A percentile compares a stretch with the other conserved stretches of the same genome.
These are phyloP conservation scores for Galerina marginata DNA, from an alignment of 768 basidiomycete species.

Conservation along the genomic window DNA sequence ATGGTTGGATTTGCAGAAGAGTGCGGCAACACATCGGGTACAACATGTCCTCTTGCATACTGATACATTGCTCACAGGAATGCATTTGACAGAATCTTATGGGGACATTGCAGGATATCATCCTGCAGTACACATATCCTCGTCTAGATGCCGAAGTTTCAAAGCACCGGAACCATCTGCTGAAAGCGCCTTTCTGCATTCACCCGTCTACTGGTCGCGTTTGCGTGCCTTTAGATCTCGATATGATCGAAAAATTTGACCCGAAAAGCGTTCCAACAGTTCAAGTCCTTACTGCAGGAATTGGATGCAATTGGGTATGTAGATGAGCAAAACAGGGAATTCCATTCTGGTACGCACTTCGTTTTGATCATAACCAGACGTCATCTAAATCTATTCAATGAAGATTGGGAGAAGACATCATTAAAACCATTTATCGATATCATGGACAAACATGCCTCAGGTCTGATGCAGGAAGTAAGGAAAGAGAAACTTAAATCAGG, in stretches of 20 bases:
- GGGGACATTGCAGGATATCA: conserved; percentile 80
- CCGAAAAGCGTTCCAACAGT: conserved; percentile 89
- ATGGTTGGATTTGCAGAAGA: conserved; percentile 71
- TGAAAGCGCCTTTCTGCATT: conserved; percentile 96
- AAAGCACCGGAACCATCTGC: conserved; percentile 95
- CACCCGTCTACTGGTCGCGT: conserved; percentile 96
- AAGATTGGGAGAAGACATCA: conserved; percentile 88
- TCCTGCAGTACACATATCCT: conserved; percentile 95
- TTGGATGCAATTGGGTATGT: conserved; percentile 53
- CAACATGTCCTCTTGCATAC: conserved; percentile 28
- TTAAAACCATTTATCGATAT: conserved; percentile 90
- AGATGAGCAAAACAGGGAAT: conserved; percentile 42
- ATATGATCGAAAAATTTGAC: conserved; percentile 77
- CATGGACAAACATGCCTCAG: conserved; percentile 73
- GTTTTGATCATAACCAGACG: background rate
- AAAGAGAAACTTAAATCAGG: conserved; percentile 51
- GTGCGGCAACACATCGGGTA: conserved; percentile 31
- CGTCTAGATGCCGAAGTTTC: conserved; percentile 97
- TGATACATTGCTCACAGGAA: conserved; percentile 9
- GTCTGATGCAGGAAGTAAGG: conserved; percentile 63
- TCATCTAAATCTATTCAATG: background rate
- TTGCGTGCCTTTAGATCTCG: conserved; percentile 91
- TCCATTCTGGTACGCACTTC: conserved; percentile 51
- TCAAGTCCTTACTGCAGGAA: conserved; percentile 78
- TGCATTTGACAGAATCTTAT: conserved; percentile 35